These are phyloP conservation scores for Aureobasidium lini DNA, from an alignment of 2,329 filamentous ascomycete species.

Conservation along the genomic window DNA sequence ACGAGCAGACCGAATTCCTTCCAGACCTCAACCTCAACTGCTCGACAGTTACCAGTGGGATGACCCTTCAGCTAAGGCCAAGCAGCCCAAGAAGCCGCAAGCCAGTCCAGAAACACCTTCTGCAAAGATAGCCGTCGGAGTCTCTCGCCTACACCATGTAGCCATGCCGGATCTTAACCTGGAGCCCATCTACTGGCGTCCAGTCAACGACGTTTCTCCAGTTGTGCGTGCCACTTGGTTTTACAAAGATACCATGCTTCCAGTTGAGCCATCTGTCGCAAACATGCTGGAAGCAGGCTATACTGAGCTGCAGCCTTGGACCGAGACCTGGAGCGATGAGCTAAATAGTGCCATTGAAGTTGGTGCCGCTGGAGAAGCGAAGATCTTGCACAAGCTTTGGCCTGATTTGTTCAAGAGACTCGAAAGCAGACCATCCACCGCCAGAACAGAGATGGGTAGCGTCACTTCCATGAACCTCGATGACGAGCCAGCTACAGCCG, in stretches of 20 bases:
- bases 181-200: constrained; percentile 97
- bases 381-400: constrained; percentile 80
- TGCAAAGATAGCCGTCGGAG: constrained; percentile 70
- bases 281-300: constrained; percentile 94
- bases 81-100: constrained; percentile 15
- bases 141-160: constrained; percentile 85
- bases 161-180: constrained; percentile 71
- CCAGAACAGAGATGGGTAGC: constrained; percentile 19
- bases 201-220: constrained; percentile 76
- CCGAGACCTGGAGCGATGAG: constrained; percentile 87
- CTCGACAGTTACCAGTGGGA: constrained; percentile 45
- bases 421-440: constrained; percentile 36
- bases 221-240: constrained; percentile 93
- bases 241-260: constrained; percentile 90
- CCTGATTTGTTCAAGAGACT: constrained; percentile 54
- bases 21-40: constrained; percentile 30
- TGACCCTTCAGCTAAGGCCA: constrained; percentile 26
- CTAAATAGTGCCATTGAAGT: constrained; percentile 84
- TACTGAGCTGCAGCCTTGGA: constrained; percentile 77
- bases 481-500: constrained; percentile 33
- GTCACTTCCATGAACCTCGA: constrained; percentile 16
- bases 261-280: constrained; percentile 74
- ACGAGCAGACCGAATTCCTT: constrained; percentile 17
- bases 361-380: constrained; percentile 82
- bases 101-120: constrained; percentile 25